Percentiles rank a stretch among this genome's conserved stretches.
Conservation (phyloP, 768 basidiomycete genomes). For the Mycena filopes region DNA sequence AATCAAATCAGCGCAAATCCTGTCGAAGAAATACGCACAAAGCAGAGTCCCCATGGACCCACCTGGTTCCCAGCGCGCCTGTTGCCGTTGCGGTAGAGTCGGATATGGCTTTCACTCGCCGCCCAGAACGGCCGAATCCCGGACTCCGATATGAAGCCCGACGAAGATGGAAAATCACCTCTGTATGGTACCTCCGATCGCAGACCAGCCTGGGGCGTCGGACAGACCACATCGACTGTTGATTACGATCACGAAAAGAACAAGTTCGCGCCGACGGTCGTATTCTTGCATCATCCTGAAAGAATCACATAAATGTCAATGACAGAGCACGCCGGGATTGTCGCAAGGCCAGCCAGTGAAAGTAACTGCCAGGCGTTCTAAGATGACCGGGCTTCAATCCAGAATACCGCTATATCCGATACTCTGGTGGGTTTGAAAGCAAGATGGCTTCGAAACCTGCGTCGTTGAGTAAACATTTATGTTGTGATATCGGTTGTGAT, state of each 20-base stretch:
- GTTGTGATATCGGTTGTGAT: too few species aligned
- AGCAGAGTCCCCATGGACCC: background rate
- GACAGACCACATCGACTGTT: background rate
- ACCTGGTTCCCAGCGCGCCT: background rate
- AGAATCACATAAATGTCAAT: background rate
- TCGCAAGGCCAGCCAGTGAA: slow-evolving; percentile 13
- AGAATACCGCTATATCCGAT: slow-evolving; percentile 22
- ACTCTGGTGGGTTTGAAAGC: background rate
- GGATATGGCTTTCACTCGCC: background rate
- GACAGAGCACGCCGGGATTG: slow-evolving; percentile 9
- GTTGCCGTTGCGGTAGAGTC: background rate
- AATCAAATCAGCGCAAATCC: background rate
- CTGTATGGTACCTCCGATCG: background rate
- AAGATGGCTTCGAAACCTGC: background rate
- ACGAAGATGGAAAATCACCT: slow-evolving; percentile 11
- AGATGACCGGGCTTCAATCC: slow-evolving; percentile 9
- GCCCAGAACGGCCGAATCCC: background rate
- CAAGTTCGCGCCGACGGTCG: background rate
- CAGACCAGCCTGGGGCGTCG: background rate
- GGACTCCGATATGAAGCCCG: slow-evolving; percentile 16
- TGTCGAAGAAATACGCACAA: background rate
- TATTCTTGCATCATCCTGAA: background rate
- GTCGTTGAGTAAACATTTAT: too few species aligned
- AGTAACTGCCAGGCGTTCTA: background rate
- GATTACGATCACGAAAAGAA: background rate